These are phyloP conservation scores for Ambrosiella xylebori DNA, from an alignment of 2,329 filamentous ascomycete genomes.

Conservation along the genomic window DNA sequence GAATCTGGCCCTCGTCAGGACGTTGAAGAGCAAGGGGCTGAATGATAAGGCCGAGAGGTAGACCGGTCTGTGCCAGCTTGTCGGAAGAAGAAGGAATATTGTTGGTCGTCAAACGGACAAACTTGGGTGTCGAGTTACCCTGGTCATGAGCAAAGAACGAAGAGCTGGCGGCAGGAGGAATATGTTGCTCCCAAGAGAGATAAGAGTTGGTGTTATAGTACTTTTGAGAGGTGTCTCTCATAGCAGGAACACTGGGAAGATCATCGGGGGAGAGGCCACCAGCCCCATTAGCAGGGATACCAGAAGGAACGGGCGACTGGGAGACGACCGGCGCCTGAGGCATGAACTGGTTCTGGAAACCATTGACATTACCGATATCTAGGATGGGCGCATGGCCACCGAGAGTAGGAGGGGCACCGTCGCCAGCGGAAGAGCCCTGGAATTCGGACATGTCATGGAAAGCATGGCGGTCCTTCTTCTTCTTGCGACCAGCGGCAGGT, in stretches of 20 bases:
- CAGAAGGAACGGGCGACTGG: conserved; percentile 20
- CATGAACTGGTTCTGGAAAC: conserved; percentile 22
- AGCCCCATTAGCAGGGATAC: conserved; percentile 19
- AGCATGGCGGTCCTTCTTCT: conserved; percentile 92
- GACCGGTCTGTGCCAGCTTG: conserved; percentile 57
- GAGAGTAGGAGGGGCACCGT: conserved; percentile 44
- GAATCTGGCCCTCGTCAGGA: conserved; percentile 70
- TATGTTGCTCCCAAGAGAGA: conserved; percentile 85
- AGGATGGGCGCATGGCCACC: conserved; percentile 19
- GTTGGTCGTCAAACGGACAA: conserved; percentile 78
- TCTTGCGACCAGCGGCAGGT: conserved; percentile 34
- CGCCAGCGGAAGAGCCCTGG: conserved; percentile 47
- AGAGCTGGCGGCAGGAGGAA: conserved; percentile 73
- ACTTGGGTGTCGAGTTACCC: conserved; percentile 91
- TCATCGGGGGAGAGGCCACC: conserved; percentile 70
- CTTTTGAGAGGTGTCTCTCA: conserved; percentile 65
- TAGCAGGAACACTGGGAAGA: conserved; percentile 75
- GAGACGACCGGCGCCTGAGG: conserved; percentile 28
- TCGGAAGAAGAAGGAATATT: conserved; percentile 76
- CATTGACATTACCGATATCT: conserved; percentile 5
- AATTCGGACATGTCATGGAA: conserved; percentile 66
- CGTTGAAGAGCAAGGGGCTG: conserved; percentile 76
- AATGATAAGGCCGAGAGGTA: conserved; percentile 74
- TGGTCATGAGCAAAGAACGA: conserved; percentile 93
- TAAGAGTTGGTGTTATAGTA: conserved; percentile 80